Conservation (phyloP, 208 protist species). For the Acanthamoeba lenticulata region DNA sequence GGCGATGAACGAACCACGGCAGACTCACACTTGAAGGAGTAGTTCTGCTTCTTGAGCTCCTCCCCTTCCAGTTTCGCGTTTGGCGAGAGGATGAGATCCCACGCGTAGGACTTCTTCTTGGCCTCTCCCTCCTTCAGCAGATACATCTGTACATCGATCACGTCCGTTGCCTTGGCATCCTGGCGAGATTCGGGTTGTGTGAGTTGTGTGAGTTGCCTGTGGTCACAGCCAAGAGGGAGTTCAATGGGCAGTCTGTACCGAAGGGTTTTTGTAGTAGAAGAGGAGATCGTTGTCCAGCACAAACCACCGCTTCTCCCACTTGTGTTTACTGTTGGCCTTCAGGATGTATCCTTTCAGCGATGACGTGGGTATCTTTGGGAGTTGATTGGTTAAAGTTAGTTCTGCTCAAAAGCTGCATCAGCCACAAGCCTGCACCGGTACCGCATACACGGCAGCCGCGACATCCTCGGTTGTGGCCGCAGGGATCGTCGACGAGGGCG, state of each 20-base stretch:
- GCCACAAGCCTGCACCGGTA: no score
- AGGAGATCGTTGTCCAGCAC: slow-evolving; percentile 20
- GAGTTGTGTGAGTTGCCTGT: not conserved
- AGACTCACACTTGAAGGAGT: slow-evolving; percentile 30
- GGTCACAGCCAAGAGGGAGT: not conserved
- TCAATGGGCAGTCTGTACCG: not conserved
- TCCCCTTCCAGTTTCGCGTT: slow-evolving; percentile 3
- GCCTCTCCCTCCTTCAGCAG: slow-evolving; percentile 45
- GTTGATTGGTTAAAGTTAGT: not conserved
- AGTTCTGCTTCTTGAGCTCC: slow-evolving; percentile 33
- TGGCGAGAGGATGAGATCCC: slow-evolving; percentile 59
- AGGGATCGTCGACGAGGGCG: not conserved
- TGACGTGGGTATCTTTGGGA: not conserved
- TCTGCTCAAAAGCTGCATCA: not conserved
- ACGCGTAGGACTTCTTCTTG: slow-evolving; percentile 56
- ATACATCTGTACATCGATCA: slow-evolving; percentile 38
- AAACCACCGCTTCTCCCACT: slow-evolving; percentile 62
- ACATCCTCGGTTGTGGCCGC: not conserved
- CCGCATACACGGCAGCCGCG: no score
- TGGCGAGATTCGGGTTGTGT: not conserved
- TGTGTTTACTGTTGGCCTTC: slow-evolving; percentile 43
- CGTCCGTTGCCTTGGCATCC: not conserved
- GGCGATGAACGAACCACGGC: no score
- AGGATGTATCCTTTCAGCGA: slow-evolving; percentile 7
- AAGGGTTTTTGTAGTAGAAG: slow-evolving; percentile 37